phyloP scores from a whole-genome alignment of 768 basidiomycete genomes.

The Clavaria fumosa region DNA sequence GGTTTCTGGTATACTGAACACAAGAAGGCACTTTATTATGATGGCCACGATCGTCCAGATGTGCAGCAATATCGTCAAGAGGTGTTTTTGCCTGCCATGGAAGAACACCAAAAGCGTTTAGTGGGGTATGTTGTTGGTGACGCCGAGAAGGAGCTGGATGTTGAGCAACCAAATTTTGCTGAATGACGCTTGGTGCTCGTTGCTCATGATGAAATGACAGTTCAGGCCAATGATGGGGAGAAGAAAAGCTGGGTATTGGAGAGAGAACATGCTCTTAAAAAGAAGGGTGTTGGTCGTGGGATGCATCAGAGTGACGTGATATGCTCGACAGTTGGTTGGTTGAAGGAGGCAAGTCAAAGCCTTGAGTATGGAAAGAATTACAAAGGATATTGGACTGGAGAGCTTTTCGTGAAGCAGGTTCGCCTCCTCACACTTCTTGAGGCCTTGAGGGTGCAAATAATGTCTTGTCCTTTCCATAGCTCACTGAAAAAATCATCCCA shows the following conservation, averaged over 20 bases:
- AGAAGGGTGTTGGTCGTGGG: constrained; percentile 25
- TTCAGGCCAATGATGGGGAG: constrained; percentile 23
- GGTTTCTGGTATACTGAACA: constrained; percentile 14
- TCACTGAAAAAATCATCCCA: constrained; percentile 17
- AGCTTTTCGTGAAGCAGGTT: constrained; percentile 15
- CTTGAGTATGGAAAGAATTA: constrained; percentile 31
- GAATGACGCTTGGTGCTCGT: constrained; percentile 16
- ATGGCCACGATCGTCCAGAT: constrained; percentile 24
- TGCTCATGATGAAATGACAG: constrained; percentile 27
- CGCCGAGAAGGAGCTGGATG: constrained; percentile 8
- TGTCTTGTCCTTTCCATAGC: constrained; percentile 9
- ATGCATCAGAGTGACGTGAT: constrained; percentile 25
- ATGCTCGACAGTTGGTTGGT: constrained; percentile 18
- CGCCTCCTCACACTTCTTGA: no score
- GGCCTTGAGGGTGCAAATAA: no score
- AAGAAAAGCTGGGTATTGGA: constrained; percentile 22
- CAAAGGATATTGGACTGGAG: constrained; percentile 24
- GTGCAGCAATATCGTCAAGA: constrained; percentile 20
- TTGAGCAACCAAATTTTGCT: constrained; percentile 9
- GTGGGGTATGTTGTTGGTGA: constrained; percentile 13
- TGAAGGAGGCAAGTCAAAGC: constrained; percentile 18
- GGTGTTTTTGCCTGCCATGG: constrained; percentile 18
- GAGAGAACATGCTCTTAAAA: constrained; percentile 19
- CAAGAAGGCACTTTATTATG: constrained; percentile 22
- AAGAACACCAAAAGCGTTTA: constrained; percentile 8